Base-by-base conservation (phyloP, 208 protist genomes). In the Trypanosoma theileri region DNA sequence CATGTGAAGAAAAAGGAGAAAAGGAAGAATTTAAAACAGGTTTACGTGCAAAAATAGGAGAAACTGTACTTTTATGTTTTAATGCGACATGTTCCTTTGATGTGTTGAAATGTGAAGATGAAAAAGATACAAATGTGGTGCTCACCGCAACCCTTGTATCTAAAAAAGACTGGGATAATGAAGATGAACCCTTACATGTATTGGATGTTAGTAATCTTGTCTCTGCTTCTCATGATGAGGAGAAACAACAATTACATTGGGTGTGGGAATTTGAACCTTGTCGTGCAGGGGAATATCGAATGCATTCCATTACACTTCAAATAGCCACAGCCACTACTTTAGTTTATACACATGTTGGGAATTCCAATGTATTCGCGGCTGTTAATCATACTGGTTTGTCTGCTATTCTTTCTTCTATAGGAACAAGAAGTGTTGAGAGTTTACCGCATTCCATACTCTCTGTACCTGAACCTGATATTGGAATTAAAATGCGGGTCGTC, bases 141-240 rank as follows among this genome's bases (percentile, higher is more conserved):
- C 54, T 84, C 6, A 67, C 73, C 21, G 78, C 80, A 17, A 80
- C 77, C 40, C 77, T 93, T 44, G 59, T 66, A 58, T 93, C 88
- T n/a, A 84, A 80, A 24, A 90, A 88, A 31, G 79, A 91, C 51
- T 93, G 88, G 88, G 12, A 12, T 6, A 77, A 88, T 51, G 26
- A 60, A 9, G 57, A 67, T n/a, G 88, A 93, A 74, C 21, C 70
- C 0, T 84, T 73, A n/a, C 88, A 93, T 64, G 73, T 91, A 22
- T 74, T 93, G 51, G 55, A 73, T 9, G 69, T 88, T 11, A 48
- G 4, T 22, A 26, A 52, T 17, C 11, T 59, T 12, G 61, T 66
- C 13, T 51, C 48, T 1, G 65, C 67, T 46, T 44, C 35, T 28
- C 86, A 84, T 77, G 61, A 87, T 45, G 62, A 59, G 22, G 56